Percentiles rank a stretch among this genome's conserved stretches.
Evolutionary conservation across 441 rosid species (phyloP).

Genomic region (Erysimum pusillum): DNA sequence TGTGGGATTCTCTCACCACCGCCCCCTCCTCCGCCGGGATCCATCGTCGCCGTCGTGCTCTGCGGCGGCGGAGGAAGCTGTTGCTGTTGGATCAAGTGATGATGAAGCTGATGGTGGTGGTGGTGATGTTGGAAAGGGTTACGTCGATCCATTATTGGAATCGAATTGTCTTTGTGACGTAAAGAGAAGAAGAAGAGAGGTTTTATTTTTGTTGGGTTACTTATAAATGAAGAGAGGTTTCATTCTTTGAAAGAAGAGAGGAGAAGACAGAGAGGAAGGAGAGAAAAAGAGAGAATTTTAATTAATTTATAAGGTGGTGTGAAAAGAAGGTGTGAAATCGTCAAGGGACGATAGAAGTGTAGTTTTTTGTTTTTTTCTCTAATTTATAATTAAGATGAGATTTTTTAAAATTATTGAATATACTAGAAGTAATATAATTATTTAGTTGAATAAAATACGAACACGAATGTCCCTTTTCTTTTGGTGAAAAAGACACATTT

Average conservation of each 20-base stretch:
- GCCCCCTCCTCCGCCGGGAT: slow-evolving; percentile 48
- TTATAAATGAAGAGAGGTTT: slow-evolving; percentile 43
- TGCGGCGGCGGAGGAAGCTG: slow-evolving; percentile 58
- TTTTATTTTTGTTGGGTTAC: background rate
- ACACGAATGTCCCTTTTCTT: slow-evolving; percentile 30
- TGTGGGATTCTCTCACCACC: slow-evolving; percentile 81
- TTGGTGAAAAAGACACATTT: slow-evolving; percentile 35
- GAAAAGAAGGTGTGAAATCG: slow-evolving; percentile 64
- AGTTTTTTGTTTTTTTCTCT: slow-evolving; percentile 33
- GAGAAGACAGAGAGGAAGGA: slow-evolving; percentile 34
- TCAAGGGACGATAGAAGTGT: slow-evolving; percentile 42
- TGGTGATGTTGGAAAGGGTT: slow-evolving; percentile 52
- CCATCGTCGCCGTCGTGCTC: slow-evolving; percentile 53
- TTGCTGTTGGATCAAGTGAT: slow-evolving; percentile 52
- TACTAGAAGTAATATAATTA: slow-evolving; percentile 26
- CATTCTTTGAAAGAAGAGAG: slow-evolving; percentile 19
- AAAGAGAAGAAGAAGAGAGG: slow-evolving; percentile 26
- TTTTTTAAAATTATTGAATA: background rate
- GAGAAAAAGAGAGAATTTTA: slow-evolving; percentile 28
- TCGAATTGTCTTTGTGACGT: slow-evolving; percentile 37
- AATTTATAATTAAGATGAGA: background rate
- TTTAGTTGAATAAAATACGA: slow-evolving; percentile 22
- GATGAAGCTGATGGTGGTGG: slow-evolving; percentile 57
- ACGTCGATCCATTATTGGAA: slow-evolving; percentile 61
- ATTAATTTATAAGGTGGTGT: slow-evolving; percentile 46